Conservation (phyloP, 2,329 filamentous ascomycete species). For the Diplodia sapinea region DNA sequence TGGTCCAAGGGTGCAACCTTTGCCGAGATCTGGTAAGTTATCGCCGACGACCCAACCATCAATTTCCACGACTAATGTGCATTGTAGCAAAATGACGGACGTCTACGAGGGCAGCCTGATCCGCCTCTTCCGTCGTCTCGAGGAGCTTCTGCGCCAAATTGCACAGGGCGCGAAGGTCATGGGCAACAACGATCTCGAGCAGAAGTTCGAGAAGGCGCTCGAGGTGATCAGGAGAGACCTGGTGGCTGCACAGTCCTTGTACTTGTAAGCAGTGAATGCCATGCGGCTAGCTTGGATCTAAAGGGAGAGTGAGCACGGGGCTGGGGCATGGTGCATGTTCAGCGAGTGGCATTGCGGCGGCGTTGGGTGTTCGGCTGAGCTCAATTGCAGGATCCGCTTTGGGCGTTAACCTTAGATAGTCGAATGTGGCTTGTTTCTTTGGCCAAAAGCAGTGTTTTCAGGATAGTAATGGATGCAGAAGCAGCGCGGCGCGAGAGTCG, state of each 20-base stretch:
- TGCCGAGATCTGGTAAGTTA: conserved; percentile 87
- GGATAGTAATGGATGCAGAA: background rate
- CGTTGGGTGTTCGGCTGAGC: conserved; percentile 23
- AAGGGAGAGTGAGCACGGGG: background rate
- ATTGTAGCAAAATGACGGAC: conserved; percentile 91
- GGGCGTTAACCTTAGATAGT: background rate
- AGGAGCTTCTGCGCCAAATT: conserved; percentile 94
- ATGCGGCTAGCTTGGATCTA: background rate
- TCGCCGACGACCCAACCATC: background rate
- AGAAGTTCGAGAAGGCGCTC: conserved; percentile 88
- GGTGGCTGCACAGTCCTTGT: conserved; percentile 91
- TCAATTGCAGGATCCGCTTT: conserved; percentile 14
- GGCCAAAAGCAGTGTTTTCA: background rate
- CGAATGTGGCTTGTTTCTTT: conserved; percentile 17
- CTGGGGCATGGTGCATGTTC: conserved; percentile 17
- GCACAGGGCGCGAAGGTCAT: conserved; percentile 96
- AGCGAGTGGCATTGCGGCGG: conserved; percentile 27
- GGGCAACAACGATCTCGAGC: conserved; percentile 91
- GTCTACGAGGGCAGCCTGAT: conserved; percentile 97
- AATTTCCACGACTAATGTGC: conserved; percentile 29
- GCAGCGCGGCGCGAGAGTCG: conserved; percentile 3
- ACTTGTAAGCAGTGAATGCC: conserved; percentile 58
- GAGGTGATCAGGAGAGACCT: conserved; percentile 89
- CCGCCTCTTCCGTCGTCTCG: conserved; percentile 90
- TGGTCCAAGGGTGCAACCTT: conserved; percentile 93